phyloP scores from a whole-genome alignment of 1,284 basidiomycete species.

The Chalciporus sp. region DNA sequence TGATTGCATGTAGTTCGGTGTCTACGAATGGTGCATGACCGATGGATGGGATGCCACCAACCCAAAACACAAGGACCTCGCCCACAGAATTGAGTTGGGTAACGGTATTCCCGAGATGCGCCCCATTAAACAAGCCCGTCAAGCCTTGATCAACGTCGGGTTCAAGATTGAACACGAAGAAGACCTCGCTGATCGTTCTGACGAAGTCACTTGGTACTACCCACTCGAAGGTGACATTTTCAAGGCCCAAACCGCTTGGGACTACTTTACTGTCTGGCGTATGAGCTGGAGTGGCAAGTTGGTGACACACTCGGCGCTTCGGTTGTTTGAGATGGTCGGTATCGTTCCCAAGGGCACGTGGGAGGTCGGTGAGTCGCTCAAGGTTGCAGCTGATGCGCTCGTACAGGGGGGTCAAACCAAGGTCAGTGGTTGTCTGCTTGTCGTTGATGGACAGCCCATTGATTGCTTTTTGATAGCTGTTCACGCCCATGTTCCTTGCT shows the following conservation, averaged over 20 bases:
- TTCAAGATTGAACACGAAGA: slow-evolving; percentile 92
- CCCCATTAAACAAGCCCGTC: slow-evolving; percentile 68
- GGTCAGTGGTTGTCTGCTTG: slow-evolving; percentile 46
- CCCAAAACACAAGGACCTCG: slow-evolving; percentile 89
- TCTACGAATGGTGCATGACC: slow-evolving; percentile 99
- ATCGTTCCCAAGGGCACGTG: slow-evolving; percentile 92
- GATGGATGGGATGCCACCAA: slow-evolving; percentile 89
- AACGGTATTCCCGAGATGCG: slow-evolving; percentile 99
- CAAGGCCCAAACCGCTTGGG: slow-evolving; percentile 95
- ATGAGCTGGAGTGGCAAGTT: slow-evolving; percentile 89
- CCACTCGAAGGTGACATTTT: slow-evolving; percentile 91
- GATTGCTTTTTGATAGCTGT: slow-evolving; percentile 50
- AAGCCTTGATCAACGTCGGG: slow-evolving; percentile 85
- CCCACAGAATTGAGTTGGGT: slow-evolving; percentile 89
- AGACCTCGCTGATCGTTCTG: slow-evolving; percentile 87
- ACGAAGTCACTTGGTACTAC: slow-evolving; percentile 93
- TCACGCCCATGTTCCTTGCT: slow-evolving; percentile 81
- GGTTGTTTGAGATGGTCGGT: slow-evolving; percentile 78
- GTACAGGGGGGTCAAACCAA: slow-evolving; percentile 87
- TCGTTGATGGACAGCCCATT: background rate
- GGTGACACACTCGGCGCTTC: slow-evolving; percentile 82
- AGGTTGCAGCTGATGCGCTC: slow-evolving; percentile 79
- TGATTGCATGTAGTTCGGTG: slow-evolving; percentile 72
- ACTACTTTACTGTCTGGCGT: slow-evolving; percentile 85
- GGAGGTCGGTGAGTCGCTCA: slow-evolving; percentile 89